Base-by-base conservation (phyloP, 768 basidiomycete genomes). In the Daedaleopsis nitida region DNA sequence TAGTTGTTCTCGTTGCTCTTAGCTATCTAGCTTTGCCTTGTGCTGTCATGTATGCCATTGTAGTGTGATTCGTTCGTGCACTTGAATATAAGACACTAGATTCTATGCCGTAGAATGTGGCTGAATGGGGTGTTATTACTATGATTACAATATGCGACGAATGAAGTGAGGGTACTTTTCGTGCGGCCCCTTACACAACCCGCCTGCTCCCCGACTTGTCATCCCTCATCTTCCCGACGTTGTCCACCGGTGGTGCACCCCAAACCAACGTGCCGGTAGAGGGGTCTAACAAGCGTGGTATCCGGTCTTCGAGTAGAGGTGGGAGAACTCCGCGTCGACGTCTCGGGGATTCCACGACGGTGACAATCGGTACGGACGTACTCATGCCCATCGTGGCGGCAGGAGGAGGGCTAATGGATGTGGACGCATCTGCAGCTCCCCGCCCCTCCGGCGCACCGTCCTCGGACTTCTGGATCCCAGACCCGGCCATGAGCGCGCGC, bases 161-260 rank as follows among this genome's bases (percentile, higher is more conserved):
- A 38, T 49, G 43, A 32, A 37, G 19, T 47, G 47, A 45, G 42
- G 42, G 57, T 60, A 59, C 54, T 60, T 65, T 60, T 54, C 42
- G 32, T 27, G 7, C 45, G n/a, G 24, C 4, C 14, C 38, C 13
- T 42, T 52, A 62, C 16, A 27, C 44, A 9, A 23, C 19, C 50
- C 57, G 38, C 47, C 56, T 50, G 58, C 50, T 38, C 23, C 58
- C 48, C 37, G 57, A 45, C 19, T 39, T 45, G 3, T 48, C 32
- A 52, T 78, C 75, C 38, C 75, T 63, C 65, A 83, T 68, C 60
- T 77, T 81, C 53, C 87, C 88, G 14, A 86, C 68, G 52, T 80
- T 77, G 64, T 91, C 88, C 55, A 91, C 78, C 0, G 85, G 76
- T 6, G 90, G 90, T 27, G 91, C 90, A 35, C 86, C 87, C 86